Conservation (phyloP, 192 early-diverging fungal species). For the Backusella westeae region DNA sequence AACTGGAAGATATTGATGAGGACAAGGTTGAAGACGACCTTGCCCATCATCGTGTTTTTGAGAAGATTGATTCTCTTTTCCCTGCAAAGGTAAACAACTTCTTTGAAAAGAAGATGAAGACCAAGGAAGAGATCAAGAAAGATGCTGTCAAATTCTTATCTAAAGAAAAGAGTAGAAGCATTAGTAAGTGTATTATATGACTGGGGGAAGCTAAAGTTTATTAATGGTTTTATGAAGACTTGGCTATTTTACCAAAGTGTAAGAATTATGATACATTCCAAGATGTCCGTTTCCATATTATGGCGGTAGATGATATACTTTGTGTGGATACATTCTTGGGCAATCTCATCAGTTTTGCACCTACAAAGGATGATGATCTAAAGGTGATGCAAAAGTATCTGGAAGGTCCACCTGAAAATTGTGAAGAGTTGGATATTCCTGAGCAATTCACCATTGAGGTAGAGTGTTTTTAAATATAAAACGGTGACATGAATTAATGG, state of each 20-base stretch:
- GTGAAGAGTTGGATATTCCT: constrained; percentile 53
- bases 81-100: constrained; percentile 55
- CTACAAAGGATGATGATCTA: constrained; percentile 60
- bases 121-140: constrained; percentile 46
- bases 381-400: constrained; percentile 24
- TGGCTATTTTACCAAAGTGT: constrained; percentile 30
- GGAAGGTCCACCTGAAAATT: constrained; percentile 42
- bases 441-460: constrained; percentile 70
- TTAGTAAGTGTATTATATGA: constrained; percentile 29
- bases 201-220: neutral
- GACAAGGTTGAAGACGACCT: constrained; percentile 26
- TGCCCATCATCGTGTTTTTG: constrained; percentile 52
- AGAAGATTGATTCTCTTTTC: constrained; percentile 65
- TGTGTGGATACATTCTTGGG: constrained; percentile 61
- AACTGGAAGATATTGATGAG: constrained; percentile 23
- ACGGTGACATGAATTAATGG: neutral
- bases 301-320: constrained; percentile 64
- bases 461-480: neutral
- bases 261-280: constrained; percentile 44
- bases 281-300: constrained; percentile 57
- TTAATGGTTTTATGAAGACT: constrained; percentile 14
- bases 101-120: constrained; percentile 33
- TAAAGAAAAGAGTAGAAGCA: constrained; percentile 62
- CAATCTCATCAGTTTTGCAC: constrained; percentile 66
- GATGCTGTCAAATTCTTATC: constrained; percentile 66